Conservation (phyloP, 352 stramenopile genomes). For the Globisporangium recalcitrans region DNA sequence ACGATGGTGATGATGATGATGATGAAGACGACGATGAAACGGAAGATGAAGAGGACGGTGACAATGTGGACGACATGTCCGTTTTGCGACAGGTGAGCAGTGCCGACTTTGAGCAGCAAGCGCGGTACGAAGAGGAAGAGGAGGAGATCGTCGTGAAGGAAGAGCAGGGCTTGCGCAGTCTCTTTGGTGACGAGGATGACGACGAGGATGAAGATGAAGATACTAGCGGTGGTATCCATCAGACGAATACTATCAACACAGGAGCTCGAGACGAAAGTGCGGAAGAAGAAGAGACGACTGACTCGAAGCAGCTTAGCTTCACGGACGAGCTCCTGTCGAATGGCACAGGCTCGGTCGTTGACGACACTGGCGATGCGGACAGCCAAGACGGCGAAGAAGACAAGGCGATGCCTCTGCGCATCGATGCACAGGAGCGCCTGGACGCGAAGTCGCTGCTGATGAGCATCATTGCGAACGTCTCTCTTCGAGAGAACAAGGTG, state of each 20-base stretch:
- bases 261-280: slow-evolving; percentile 1
- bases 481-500: slow-evolving; percentile 24
- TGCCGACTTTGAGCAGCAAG: slow-evolving; percentile 13
- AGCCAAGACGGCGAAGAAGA: background rate
- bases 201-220: slow-evolving; percentile 4
- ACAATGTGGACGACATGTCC: background rate
- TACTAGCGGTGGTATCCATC: background rate
- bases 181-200: slow-evolving; percentile 10
- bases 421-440: background rate
- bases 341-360: background rate
- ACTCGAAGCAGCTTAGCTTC: slow-evolving; percentile 8
- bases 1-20: slow-evolving; percentile 10
- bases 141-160: slow-evolving; percentile 13
- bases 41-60: slow-evolving; percentile 11
- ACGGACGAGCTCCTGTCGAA: slow-evolving; percentile 3
- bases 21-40: slow-evolving; percentile 5
- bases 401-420: background rate
- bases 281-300: background rate
- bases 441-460: slow-evolving; percentile 12
- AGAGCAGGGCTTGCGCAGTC: slow-evolving; percentile 2
- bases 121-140: slow-evolving; percentile 14
- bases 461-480: slow-evolving; percentile 27
- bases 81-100: slow-evolving; percentile 2
- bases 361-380: background rate
- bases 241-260: background rate